Conservation (phyloP, 2,329 filamentous ascomycete species). For the Neurospora sp. region DNA sequence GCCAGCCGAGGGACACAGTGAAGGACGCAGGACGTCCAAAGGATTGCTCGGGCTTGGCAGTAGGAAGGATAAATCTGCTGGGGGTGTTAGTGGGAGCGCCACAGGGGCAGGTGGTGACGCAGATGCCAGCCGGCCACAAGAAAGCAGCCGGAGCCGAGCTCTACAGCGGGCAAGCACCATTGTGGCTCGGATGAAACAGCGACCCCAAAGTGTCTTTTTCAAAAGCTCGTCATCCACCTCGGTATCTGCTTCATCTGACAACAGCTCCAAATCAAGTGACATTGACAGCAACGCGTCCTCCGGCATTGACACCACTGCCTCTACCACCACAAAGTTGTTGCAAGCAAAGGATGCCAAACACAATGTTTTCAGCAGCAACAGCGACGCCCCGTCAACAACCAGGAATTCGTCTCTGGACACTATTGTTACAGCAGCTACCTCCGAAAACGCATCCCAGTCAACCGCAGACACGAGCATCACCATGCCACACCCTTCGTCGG, state of each 20-base stretch:
- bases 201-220: slow-evolving; percentile 31
- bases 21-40: neutral
- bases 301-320: slow-evolving; percentile 29
- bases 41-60: slow-evolving; percentile 8
- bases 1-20: slow-evolving; percentile 16
- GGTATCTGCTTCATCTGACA: slow-evolving; percentile 10
- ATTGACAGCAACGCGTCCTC: slow-evolving; percentile 18
- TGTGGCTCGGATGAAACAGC: slow-evolving; percentile 41
- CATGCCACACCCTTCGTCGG: slow-evolving; percentile 29
- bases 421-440: slow-evolving; percentile 18
- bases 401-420: slow-evolving; percentile 20
- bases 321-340: slow-evolving; percentile 17
- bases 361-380: slow-evolving; percentile 12
- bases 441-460: slow-evolving; percentile 22
- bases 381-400: slow-evolving; percentile 9
- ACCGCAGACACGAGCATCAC: slow-evolving; percentile 38
- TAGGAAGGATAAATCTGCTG: neutral
- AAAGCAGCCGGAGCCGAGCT: slow-evolving; percentile 21
- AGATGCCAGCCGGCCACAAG: slow-evolving; percentile 15
- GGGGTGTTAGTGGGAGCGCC: neutral
- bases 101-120: slow-evolving; percentile 11
- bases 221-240: slow-evolving; percentile 24
- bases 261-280: slow-evolving; percentile 14
- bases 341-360: slow-evolving; percentile 2
- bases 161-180: slow-evolving; percentile 37